Evolutionary conservation across 179 eudicot genomes (phyloP).

Genomic region (Vitellaria paradoxa): DNA sequence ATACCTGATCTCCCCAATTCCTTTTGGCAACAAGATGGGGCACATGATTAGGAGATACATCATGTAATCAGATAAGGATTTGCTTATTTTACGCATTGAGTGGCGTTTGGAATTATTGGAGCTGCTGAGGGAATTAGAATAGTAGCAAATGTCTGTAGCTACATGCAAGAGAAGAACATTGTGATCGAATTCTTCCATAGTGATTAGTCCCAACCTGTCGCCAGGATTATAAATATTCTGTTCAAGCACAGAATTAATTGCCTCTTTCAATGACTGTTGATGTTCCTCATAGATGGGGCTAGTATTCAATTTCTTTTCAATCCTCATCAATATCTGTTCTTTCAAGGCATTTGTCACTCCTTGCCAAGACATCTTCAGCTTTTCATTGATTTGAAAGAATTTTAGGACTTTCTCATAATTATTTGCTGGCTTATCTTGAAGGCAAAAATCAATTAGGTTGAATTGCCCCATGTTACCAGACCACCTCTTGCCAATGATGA

Average conservation of each 20-base stretch:
- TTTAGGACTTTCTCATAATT: background rate
- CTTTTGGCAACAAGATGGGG: background rate
- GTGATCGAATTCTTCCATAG: constrained; percentile 17
- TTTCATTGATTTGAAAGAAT: background rate
- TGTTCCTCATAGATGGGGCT: background rate
- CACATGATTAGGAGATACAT: constrained; percentile 11
- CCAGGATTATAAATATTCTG: background rate
- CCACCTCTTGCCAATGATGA: background rate
- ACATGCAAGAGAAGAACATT: constrained; percentile 24
- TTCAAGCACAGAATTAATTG: constrained; percentile 14
- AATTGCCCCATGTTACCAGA: constrained; percentile 3
- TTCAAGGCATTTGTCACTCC: background rate
- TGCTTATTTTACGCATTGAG: background rate
- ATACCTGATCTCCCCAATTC: constrained; percentile 1
- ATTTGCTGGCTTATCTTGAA: background rate
- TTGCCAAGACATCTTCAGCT: background rate
- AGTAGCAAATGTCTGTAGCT: constrained; percentile 22
- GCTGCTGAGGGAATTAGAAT: too few species aligned
- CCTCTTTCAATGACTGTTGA: background rate
- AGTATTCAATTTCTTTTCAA: background rate
- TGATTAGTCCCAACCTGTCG: too few species aligned
- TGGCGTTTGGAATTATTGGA: background rate
- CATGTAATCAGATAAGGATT: constrained; percentile 21
- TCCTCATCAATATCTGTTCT: background rate
- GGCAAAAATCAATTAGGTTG: constrained; percentile 6